Evolutionary conservation across 2,329 filamentous ascomycete species (phyloP), one percentile per base, ranked within the genome.

Genomic region (Fusarium virguliforme): DNA sequence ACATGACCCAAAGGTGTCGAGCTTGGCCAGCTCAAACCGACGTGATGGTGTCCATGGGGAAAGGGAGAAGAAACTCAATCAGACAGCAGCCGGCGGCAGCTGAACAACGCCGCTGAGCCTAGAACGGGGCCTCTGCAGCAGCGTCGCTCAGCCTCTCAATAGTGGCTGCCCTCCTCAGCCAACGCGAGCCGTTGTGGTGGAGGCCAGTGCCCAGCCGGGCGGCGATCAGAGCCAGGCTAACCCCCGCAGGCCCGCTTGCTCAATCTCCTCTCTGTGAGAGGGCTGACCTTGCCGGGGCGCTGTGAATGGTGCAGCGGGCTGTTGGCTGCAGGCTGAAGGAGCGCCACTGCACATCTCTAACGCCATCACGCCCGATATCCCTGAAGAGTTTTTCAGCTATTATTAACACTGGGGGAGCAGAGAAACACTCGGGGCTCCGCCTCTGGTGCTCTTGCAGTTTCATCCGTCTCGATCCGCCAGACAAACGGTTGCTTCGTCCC

Each of bases 281-380:
- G 26, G 43, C 43, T 50, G 43, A 30, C 43, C 43, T 50, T 18
- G 26, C 8, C 1, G 8, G 30, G 8, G 18, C 26, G 6, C 15
- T 50, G 43, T 50, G 43, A 50, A 50, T 50, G 43, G 43, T 18
- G 43, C 43, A 50, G 3, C 26, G 1, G 4, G n/a, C 43, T 50
- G 26, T 30, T 30, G 43, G 43, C 43, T 50, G 43, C 43, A 50
- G 43, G 43, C 43, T 50, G 15, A 30, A 50, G 26, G 26, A 50
- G 43, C 43, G 43, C 43, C 43, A 50, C 43, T 50, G 43, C 43
- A 50, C 43, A 50, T 30, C 26, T 50, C 43, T 50, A 30, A 50
- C 43, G 43, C 43, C 26, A 50, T 50, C 26, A 30, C 32, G 43
- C 43, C 43, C 26, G 9, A 50, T 50, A 50, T 18, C 43, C 43